A percentile compares a stretch with the other conserved stretches of the same genome.
These are phyloP conservation scores for Alternaria dauci DNA, from an alignment of 2,329 filamentous ascomycete species.

Conservation along the genomic window DNA sequence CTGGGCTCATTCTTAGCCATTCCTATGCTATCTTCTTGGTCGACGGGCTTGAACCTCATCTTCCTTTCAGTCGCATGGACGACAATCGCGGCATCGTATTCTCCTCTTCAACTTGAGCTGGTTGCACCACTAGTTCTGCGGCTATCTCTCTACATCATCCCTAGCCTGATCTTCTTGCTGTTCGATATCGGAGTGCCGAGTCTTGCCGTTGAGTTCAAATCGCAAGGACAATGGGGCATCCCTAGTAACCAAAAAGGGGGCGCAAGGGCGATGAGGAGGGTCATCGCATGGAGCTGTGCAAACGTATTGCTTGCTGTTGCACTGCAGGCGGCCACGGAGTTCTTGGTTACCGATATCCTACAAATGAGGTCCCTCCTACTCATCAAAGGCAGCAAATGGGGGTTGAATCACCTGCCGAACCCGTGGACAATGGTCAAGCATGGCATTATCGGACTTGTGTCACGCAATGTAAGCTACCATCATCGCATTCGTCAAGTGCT, in stretches of 20 bases:
- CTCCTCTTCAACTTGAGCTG: conserved; percentile 77
- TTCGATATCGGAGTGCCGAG: conserved; percentile 77
- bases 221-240: conserved; percentile 64
- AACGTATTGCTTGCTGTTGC: conserved; percentile 65
- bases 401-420: conserved; percentile 68
- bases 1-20: conserved; percentile 72
- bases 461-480: conserved; percentile 62
- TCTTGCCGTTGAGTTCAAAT: conserved; percentile 73
- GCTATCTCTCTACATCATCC: conserved; percentile 74
- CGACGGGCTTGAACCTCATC: conserved; percentile 80
- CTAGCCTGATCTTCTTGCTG: conserved; percentile 74
- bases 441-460: conserved; percentile 60
- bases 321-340: conserved; percentile 65
- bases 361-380: conserved; percentile 64
- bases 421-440: conserved; percentile 69
- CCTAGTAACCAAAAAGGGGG: conserved; percentile 53
- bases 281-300: conserved; percentile 62
- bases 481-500: conserved; percentile 11
- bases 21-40: conserved; percentile 77
- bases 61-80: conserved; percentile 94
- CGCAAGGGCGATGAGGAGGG: conserved; percentile 56
- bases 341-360: conserved; percentile 62
- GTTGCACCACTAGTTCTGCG: conserved; percentile 74
- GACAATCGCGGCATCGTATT: conserved; percentile 79
- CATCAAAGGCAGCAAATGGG: conserved; percentile 66